These are phyloP conservation scores for Carex myosuroides DNA, from an alignment of 176 grass and related monocot genomes.

Conservation along the genomic window DNA sequence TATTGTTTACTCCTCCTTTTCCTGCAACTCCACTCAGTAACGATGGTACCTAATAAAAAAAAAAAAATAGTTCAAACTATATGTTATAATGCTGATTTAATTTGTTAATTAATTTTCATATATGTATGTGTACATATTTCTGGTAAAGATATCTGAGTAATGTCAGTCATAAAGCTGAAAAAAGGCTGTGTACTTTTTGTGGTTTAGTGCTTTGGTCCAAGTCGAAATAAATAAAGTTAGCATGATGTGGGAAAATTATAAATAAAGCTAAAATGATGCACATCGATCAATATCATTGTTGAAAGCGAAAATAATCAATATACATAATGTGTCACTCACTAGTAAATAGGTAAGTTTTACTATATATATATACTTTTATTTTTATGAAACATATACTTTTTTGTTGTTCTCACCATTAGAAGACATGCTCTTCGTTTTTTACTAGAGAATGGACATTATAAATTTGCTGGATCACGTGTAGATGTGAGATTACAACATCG, in stretches of 20 bases:
- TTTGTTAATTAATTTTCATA: background rate
- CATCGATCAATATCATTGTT: too few species aligned
- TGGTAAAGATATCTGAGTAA: conserved; percentile 34
- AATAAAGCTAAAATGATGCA: background rate
- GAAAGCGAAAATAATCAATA: background rate
- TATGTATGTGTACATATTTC: background rate
- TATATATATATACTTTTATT: background rate
- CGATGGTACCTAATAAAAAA: conserved; percentile 28
- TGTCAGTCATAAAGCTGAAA: conserved; percentile 67
- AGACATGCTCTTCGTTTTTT: background rate
- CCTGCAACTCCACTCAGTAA: conserved; percentile 35
- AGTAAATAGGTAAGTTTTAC: background rate
- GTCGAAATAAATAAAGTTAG: background rate
- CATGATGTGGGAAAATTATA: background rate
- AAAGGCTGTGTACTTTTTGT: conserved; percentile 10
- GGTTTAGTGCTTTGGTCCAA: conserved; percentile 10
- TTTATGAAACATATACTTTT: background rate
- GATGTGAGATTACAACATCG: too few species aligned
- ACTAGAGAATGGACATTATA: background rate
- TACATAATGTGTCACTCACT: background rate
- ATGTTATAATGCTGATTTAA: background rate
- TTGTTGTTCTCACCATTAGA: background rate
- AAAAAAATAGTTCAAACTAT: background rate
- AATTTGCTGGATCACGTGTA: too few species aligned
- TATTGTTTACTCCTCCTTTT: conserved; percentile 14